A percentile compares a stretch with the other conserved stretches of the same genome.
Evolutionary conservation across 345 rosid genomes (phyloP).

Genomic region (Euphorbia pulcherrima): DNA sequence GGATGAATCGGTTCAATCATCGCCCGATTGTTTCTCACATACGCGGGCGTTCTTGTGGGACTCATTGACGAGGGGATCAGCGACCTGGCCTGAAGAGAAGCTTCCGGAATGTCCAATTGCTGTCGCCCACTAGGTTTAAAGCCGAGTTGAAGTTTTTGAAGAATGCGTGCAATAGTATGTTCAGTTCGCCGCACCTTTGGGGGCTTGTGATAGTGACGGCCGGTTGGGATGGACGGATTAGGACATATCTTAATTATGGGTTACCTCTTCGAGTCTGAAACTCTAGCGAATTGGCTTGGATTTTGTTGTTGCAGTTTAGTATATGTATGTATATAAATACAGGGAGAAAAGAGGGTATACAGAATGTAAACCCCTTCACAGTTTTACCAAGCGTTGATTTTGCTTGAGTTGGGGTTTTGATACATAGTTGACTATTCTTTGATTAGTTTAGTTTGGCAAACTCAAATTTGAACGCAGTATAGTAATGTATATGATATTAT

Average conservation of each 20-base stretch:
- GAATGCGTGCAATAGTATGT: conserved; percentile 51
- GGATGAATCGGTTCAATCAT: conserved; percentile 29
- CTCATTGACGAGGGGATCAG: conserved; percentile 44
- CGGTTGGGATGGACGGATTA: conserved; percentile 72
- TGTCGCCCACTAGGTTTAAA: conserved; percentile 40
- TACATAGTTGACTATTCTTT: background rate
- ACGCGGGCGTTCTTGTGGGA: conserved; percentile 43
- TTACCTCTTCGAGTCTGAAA: conserved; percentile 51
- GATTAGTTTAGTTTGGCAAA: background rate
- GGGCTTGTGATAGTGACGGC: conserved; percentile 69
- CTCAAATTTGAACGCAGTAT: background rate
- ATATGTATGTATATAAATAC: background rate
- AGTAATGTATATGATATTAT: background rate
- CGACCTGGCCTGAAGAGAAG: conserved; percentile 85
- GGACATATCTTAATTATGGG: conserved; percentile 67
- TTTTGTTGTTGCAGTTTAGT: too few relatives aligned
- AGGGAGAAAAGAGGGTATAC: background rate
- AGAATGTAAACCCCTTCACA: background rate
- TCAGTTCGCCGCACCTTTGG: conserved; percentile 53
- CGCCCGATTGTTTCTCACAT: conserved; percentile 48
- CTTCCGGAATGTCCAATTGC: conserved; percentile 37
- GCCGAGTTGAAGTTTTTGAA: conserved; percentile 53
- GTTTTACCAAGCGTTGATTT: background rate
- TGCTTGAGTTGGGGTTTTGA: background rate
- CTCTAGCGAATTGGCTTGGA: too few relatives aligned